Conservation (phyloP, 768 basidiomycete species). For the Serendipita indica region DNA sequence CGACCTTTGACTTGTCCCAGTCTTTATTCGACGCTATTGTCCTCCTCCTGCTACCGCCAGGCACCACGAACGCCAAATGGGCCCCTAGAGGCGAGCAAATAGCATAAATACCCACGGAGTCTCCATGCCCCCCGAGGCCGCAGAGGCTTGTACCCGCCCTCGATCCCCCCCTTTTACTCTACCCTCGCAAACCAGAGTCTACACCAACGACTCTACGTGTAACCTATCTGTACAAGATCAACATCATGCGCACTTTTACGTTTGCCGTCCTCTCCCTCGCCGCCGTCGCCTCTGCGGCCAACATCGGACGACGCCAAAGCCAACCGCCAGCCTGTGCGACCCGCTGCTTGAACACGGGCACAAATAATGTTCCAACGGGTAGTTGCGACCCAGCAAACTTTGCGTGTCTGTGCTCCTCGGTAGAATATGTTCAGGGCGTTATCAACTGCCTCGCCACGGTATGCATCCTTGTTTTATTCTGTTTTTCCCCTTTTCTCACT, state of each 20-base stretch:
- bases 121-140: too few species aligned
- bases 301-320: not conserved
- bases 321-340: not conserved
- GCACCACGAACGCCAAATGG: too few species aligned
- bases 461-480: not conserved
- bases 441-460: slow-evolving; percentile 8
- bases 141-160: not conserved
- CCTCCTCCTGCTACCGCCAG: too few species aligned
- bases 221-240: not conserved
- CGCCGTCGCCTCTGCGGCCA: not conserved
- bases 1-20: too few species aligned
- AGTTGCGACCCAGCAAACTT: not conserved
- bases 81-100: too few species aligned
- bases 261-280: not conserved
- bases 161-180: not conserved
- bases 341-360: not conserved
- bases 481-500: not conserved
- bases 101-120: too few species aligned
- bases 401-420: not conserved
- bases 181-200: not conserved
- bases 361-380: not conserved
- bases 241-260: not conserved
- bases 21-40: too few species aligned
- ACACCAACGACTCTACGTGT: not conserved
- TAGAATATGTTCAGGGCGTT: not conserved